Evolutionary conservation across 2,329 filamentous ascomycete genomes (phyloP).

Genomic region (Ampelomyces quisqualis): DNA sequence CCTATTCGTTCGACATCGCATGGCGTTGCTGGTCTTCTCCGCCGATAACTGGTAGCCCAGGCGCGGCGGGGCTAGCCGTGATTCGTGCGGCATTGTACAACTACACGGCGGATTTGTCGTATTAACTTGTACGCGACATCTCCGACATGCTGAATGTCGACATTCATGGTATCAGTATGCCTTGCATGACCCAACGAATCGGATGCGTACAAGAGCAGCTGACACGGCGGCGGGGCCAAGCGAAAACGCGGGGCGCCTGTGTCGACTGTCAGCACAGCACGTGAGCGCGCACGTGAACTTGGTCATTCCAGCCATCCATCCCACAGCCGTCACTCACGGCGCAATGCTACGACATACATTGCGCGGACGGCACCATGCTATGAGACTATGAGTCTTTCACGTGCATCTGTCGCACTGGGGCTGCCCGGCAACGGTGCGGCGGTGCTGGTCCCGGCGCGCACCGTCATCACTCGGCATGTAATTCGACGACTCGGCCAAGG

Average conservation of each 20-base stretch:
- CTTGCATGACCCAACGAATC: too few relatives aligned
- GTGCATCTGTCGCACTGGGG: too few relatives aligned
- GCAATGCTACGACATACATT: not conserved
- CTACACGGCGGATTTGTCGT: too few relatives aligned
- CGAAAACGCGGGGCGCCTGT: conserved; percentile 23
- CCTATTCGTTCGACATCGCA: conserved; percentile 78
- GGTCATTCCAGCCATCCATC: too few relatives aligned
- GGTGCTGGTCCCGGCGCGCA: conserved; percentile 10
- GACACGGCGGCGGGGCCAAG: conserved; percentile 14
- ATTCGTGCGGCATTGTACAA: not conserved
- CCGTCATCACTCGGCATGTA: conserved; percentile 27
- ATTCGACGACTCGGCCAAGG: conserved; percentile 22
- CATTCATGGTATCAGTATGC: not conserved
- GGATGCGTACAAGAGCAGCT: conserved; percentile 14
- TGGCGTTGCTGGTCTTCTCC: conserved; percentile 86
- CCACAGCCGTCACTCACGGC: too few relatives aligned
- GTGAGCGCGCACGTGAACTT: conserved; percentile 7
- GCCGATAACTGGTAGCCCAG: conserved; percentile 67
- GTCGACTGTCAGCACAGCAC: conserved; percentile 2
- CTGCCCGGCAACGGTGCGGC: conserved; percentile 5
- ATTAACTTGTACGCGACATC: too few relatives aligned
- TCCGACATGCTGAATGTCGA: conserved; percentile 1
- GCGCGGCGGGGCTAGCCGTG: not conserved
- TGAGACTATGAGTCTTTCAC: not conserved
- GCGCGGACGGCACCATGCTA: not conserved